Evolutionary conservation across 2,329 filamentous ascomycete species (phyloP), one percentile per base, ranked within the genome.

Genomic region (Colletotrichum lentis): DNA sequence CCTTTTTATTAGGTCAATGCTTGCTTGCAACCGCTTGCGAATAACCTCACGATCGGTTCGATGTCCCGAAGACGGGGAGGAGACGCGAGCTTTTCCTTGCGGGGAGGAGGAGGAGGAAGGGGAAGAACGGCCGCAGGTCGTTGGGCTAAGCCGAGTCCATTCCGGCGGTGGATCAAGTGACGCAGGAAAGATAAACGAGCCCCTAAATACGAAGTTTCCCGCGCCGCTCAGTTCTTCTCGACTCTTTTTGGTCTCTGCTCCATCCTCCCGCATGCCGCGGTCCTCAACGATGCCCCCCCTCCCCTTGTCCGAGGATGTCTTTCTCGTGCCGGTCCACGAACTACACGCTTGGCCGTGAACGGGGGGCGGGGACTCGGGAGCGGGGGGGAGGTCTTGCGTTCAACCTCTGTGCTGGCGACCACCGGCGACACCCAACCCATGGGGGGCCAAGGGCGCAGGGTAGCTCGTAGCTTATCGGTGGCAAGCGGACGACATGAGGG

Each of bases 301-400:
- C n/a, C 18, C 44, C 35, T n/a, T 41, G 52, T 8, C 14, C 20
- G 18, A 8, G n/a, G 0, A 1, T 12, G 52, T 20, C 35, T 4
- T 31, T 27, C 22, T 31, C 12, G 22, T 43, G 44, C 53, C 22
- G 11, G 24, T 24, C 44, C 44, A 12, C 31, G 44, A 41, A 60
- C 46, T 46, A 50, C 16, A 24, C 20, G 57, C 57, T 60, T 60
- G 57, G 57, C 35, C n/a, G n/a, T n/a, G n/a, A n/a, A n/a, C n/a
- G n/a, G n/a, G n/a, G n/a, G n/a, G n/a, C n/a, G n/a, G n/a, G n/a
- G n/a, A n/a, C n/a, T n/a, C n/a, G n/a, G n/a, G n/a, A n/a, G n/a
- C 27, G 46, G 20, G 31, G 31, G 35, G 18, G 27, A 14, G 31
- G 3, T n/a, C 50, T 18, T 11, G 27, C 31, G 24, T 24, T 16